phyloP scores from a whole-genome alignment of 2,329 filamentous ascomycete species.

The Dendrostoma leiphaemia region DNA sequence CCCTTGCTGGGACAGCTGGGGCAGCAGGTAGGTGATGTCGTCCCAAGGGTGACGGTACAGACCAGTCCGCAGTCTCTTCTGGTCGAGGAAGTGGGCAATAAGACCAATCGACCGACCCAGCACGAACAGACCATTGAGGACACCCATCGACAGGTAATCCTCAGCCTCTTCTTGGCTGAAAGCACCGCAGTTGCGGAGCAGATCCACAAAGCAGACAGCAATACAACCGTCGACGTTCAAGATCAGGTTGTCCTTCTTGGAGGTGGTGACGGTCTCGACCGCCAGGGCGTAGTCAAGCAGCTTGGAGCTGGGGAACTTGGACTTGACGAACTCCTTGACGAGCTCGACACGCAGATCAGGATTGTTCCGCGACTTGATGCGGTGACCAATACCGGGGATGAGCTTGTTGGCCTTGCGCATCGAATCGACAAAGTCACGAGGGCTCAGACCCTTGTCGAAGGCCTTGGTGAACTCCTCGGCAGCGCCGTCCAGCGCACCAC shows the following conservation, averaged over 20 bases:
- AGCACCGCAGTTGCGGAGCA: constrained; percentile 95
- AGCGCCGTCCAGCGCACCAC: constrained; percentile 95
- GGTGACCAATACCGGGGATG: constrained; percentile 98
- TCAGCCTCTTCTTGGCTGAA: constrained; percentile 96
- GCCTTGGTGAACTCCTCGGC: constrained; percentile 98
- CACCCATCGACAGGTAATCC: constrained; percentile 98
- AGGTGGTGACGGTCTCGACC: constrained; percentile 96
- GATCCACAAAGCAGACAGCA: constrained; percentile 97
- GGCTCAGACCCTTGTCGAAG: constrained; percentile 96
- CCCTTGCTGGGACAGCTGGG: constrained; percentile 69
- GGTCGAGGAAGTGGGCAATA: constrained; percentile 99
- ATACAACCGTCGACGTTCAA: constrained; percentile 98
- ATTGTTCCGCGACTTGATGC: constrained; percentile 99
- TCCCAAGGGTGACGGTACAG: constrained; percentile 99
- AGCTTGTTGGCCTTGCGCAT: constrained; percentile 99
- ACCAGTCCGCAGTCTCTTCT: constrained; percentile 98
- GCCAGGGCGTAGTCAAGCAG: constrained; percentile 98
- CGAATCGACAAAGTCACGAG: constrained; percentile 96
- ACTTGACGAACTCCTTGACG: constrained; percentile 97
- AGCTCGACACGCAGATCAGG: constrained; percentile 99
- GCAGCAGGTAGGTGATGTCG: constrained; percentile 93
- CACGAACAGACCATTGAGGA: constrained; percentile 98
- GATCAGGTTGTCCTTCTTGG: constrained; percentile 99
- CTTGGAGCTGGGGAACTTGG: constrained; percentile 97
- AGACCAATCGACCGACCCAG: constrained; percentile 96